A percentile compares a stretch with the other conserved stretches of the same genome.
Conservation (phyloP, 495 filamentous ascomycete genomes). For the Trichoderma gamsii region DNA sequence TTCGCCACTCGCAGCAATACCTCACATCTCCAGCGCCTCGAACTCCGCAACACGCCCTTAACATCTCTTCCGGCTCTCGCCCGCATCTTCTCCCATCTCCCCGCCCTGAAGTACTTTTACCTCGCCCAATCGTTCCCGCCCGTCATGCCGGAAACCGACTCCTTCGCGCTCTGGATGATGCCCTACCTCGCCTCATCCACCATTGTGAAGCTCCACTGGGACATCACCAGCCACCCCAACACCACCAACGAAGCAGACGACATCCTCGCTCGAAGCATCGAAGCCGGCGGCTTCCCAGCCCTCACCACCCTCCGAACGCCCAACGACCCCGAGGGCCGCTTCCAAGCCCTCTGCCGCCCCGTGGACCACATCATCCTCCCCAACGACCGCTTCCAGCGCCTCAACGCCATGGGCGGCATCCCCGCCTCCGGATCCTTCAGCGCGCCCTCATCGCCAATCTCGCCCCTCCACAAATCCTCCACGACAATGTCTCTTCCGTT, state of each 20-base stretch:
- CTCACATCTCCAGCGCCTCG: conserved; percentile 51
- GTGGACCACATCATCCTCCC: conserved; percentile 30
- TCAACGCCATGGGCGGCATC: conserved; percentile 19
- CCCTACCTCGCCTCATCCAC: conserved; percentile 64
- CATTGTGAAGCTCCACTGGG: conserved; percentile 74
- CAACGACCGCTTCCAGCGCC: conserved; percentile 33
- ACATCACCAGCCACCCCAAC: conserved; percentile 51
- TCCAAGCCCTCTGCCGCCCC: conserved; percentile 66
- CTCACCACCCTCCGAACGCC: conserved; percentile 64
- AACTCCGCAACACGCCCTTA: conserved; percentile 60
- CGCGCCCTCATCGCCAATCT: conserved; percentile 23
- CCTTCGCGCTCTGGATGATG: conserved; percentile 52
- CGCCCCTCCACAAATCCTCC: conserved; percentile 20
- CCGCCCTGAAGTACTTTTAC: conserved; percentile 57
- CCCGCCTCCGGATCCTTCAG: conserved; percentile 23
- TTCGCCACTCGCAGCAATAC: conserved; percentile 58
- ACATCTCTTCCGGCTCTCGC: conserved; percentile 64
- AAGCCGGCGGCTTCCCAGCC: conserved; percentile 61
- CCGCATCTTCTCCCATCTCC: conserved; percentile 64
- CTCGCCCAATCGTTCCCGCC: conserved; percentile 63
- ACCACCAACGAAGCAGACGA: conserved; percentile 51
- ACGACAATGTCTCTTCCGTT: conserved; percentile 16
- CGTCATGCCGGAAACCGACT: conserved; percentile 46
- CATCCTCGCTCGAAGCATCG: conserved; percentile 68
- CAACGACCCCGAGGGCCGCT: conserved; percentile 64